Conservation (phyloP, 495 filamentous ascomycete genomes). For the Tuber magnatum region DNA sequence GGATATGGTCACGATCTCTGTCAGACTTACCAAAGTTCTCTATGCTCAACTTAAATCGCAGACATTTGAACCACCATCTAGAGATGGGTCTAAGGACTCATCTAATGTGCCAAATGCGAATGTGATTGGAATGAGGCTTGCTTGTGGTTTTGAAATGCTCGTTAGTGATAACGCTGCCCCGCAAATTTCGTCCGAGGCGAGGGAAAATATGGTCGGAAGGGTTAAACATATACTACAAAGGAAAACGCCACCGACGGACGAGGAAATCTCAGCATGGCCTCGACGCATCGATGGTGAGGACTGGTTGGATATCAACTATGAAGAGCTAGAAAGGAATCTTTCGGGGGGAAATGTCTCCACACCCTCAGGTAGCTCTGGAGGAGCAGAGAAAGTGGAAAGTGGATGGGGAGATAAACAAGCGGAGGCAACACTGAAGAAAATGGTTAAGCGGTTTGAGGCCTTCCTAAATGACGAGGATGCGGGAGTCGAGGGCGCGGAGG, state of each 20-base stretch:
- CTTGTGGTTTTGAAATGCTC: conserved; percentile 88
- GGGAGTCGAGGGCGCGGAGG: conserved; percentile 68
- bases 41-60: conserved; percentile 91
- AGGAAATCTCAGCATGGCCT: conserved; percentile 66
- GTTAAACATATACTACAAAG: conserved; percentile 37
- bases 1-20: conserved; percentile 70
- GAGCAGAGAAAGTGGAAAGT: conserved; percentile 28
- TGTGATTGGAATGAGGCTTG: conserved; percentile 80
- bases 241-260: conserved; percentile 59
- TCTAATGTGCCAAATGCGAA: conserved; percentile 42
- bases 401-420: conserved; percentile 71
- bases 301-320: conserved; percentile 91
- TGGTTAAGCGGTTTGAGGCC: conserved; percentile 84
- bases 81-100: conserved; percentile 12
- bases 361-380: conserved; percentile 16
- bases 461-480: conserved; percentile 84
- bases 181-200: conserved; percentile 18
- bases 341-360: conserved; percentile 45
- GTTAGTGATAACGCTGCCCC: conserved; percentile 45
- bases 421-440: conserved; percentile 77
- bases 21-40: conserved; percentile 76
- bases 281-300: conserved; percentile 66
- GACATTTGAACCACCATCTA: conserved; percentile 62
- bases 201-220: conserved; percentile 7
- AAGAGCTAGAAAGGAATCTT: conserved; percentile 78